Base-by-base conservation (phyloP, 345 rosid species). In the Pseudoturritis turrita region DNA sequence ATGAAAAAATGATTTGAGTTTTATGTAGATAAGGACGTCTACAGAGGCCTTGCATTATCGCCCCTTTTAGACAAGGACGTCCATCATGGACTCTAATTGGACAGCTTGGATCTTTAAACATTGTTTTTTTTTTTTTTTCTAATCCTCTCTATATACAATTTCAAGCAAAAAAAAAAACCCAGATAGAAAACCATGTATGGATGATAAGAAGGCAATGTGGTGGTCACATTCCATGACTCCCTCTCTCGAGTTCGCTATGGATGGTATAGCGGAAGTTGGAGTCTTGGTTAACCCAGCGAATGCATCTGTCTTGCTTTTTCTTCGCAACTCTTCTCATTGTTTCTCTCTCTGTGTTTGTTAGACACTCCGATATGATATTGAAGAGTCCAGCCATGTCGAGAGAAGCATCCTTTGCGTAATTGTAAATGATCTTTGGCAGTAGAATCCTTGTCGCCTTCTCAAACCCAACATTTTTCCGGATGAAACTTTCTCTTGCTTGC, bases 351-450 rank as follows among this genome's bases (percentile, higher is more conserved):
- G 14, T 75, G 62, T 83, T 84, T 12, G 80, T 53, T 23, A 88
- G 66, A 43, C 88, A 84, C 23, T 69, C 76, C 0, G 41, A 54
- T 63, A 85, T 77, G 26, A 36, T 55, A 51, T 82, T 75, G 26
- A 86, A 31, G 5, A 88, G 68, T 40, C 72, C 86, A 2, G 17
- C 59, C 72, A 68, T 39, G 37, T 80, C 79, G 2, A 85, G 75
- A 1, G 89, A 81, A 84, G 77, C 72, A 40, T 88, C 97, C 72
- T 84, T 86, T 1, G 84, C 87, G 5, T 79, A 88, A 77, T 81
- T 78, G 64, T 73, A 63, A 19, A 86, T 76, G 46, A 79, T 58
- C 72, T 84, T 86, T 10, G 89, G 90, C 28, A 87, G 77, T 72
- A 83, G 64, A 55, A 88, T 77, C 79, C 68, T 84, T 13, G 68